Evolutionary conservation across 176 grass and related monocot genomes (phyloP), one percentile per base, ranked within the genome.

Genomic region (Pontederia paniculata): DNA sequence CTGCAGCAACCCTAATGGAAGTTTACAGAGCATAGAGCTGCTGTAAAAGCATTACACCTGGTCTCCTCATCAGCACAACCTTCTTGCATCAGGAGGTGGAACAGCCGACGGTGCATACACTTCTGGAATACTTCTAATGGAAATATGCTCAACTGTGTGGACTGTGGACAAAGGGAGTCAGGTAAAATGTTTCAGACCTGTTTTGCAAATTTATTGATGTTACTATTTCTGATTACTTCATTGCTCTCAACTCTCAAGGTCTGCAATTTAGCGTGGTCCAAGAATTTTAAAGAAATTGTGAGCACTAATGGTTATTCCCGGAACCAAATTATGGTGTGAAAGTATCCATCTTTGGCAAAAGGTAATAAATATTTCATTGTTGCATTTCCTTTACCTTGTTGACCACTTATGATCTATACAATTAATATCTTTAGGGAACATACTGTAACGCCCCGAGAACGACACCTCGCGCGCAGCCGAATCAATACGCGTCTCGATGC

Each of bases 301-400:
- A 97, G 93, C 66, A 97, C 93, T 45, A 86, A 97, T 70, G 93
- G 93, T 13, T 97, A 97, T 63, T 97, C 93, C 12, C 83, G 90
- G 62, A 97, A 97, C 52, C 86, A 97, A 74, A 97, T 97, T 63
- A 97, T 97, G 93, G 86, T 97, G 65, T 97, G 93, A 86, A 97
- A 91, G 62, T 97, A 97, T 63, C 93, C 93, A 68, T 90, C 86
- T 2, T 81, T 97, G 80, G 74, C 73, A n/a, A 58, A 97, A 90
- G 86, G 93, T 90, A 75, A 22, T n/a, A n/a, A n/a, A n/a, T n/a
- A 63, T 28, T 16, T 61, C 23, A 50, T 61, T 52, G 12, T 13
- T 8, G 11, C n/a, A n/a, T n/a, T 23, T 23, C 21, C 10, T 8
- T 14, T 6, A 47, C 12, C 13, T 21, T 14, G 22, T 58, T 20